These are phyloP conservation scores for Curvularia spicifera DNA, from an alignment of 2,329 filamentous ascomycete genomes.

Conservation along the genomic window DNA sequence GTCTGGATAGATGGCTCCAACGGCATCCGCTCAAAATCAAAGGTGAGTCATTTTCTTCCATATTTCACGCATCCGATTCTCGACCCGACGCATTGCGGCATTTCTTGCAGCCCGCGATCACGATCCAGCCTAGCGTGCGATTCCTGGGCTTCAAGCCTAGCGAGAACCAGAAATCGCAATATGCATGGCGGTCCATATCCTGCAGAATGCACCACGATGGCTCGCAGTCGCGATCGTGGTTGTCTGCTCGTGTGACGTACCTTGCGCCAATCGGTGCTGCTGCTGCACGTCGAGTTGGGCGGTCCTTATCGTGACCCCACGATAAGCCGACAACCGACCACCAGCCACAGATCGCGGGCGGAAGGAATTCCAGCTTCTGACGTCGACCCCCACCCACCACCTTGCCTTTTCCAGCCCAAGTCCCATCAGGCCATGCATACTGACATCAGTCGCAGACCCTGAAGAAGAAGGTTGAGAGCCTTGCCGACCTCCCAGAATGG, in stretches of 20 bases:
- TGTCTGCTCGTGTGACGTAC: constrained; percentile 29
- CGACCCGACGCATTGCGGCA: constrained; percentile 17
- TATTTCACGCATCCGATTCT: background rate
- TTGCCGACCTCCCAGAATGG: constrained; percentile 76
- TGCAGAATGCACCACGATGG: constrained; percentile 12
- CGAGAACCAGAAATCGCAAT: constrained; percentile 9
- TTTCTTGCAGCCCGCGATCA: constrained; percentile 10
- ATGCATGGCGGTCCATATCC: constrained; percentile 14
- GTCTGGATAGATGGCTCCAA: constrained; percentile 91
- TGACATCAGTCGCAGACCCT: constrained; percentile 62
- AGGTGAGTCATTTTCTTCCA: constrained; percentile 68
- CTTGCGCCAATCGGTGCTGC: constrained; percentile 27
- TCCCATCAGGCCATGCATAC: constrained; percentile 21
- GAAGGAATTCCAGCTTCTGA: constrained; percentile 21
- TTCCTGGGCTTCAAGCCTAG: constrained; percentile 8
- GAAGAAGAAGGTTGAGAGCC: constrained; percentile 60
- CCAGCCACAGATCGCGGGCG: constrained; percentile 13
- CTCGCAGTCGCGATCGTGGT: constrained; percentile 16
- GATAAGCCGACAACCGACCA: constrained; percentile 34
- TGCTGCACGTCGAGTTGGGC: constrained; percentile 18
- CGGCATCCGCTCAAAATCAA: constrained; percentile 90
- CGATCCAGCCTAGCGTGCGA: constrained; percentile 10
- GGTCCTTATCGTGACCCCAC: constrained; percentile 41
- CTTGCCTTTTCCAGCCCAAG: constrained; percentile 10
- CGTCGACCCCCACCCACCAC: constrained; percentile 7